These are phyloP conservation scores for Xylariaceae sp. DNA, from an alignment of 2,329 filamentous ascomycete genomes.

Conservation along the genomic window DNA sequence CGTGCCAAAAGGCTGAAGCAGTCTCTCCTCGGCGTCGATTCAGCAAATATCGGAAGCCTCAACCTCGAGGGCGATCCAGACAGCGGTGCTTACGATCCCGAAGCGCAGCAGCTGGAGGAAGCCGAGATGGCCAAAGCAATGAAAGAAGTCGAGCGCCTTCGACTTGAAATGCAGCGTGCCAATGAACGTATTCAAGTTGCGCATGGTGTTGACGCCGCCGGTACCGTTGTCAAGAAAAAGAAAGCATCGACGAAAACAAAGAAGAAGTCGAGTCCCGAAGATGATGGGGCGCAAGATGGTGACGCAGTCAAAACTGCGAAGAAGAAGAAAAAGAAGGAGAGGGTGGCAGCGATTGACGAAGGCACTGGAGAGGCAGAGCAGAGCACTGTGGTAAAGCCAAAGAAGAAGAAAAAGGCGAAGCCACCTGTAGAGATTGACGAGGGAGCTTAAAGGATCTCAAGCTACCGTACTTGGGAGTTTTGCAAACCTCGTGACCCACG, in stretches of 20 bases:
- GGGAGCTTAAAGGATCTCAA: background rate
- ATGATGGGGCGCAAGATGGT: background rate
- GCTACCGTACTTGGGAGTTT: too few species aligned
- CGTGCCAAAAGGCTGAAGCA: conserved; percentile 53
- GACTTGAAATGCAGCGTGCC: conserved; percentile 84
- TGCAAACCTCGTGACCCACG: too few species aligned
- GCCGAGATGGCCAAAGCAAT: conserved; percentile 86
- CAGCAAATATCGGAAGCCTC: conserved; percentile 72
- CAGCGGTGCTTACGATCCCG: conserved; percentile 50
- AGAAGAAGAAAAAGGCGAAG: conserved; percentile 49
- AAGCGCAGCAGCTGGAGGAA: conserved; percentile 72
- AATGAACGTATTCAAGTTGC: conserved; percentile 72
- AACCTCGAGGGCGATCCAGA: conserved; percentile 58
- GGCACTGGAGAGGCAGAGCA: conserved; percentile 20
- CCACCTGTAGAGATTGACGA: conserved; percentile 28
- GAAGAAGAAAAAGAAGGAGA: conserved; percentile 49
- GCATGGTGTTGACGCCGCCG: conserved; percentile 64
- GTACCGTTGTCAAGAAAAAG: conserved; percentile 65
- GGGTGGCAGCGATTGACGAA: conserved; percentile 29
- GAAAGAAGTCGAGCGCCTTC: conserved; percentile 80
- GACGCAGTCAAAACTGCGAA: conserved; percentile 11
- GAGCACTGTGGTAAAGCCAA: conserved; percentile 35
- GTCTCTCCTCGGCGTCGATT: conserved; percentile 79
- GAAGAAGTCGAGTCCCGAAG: conserved; percentile 37
- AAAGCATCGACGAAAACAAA: conserved; percentile 58